Evolutionary conservation across 352 stramenopile species (phyloP), one percentile per base, ranked within the genome.

Genomic region (Pythium angustatum): DNA sequence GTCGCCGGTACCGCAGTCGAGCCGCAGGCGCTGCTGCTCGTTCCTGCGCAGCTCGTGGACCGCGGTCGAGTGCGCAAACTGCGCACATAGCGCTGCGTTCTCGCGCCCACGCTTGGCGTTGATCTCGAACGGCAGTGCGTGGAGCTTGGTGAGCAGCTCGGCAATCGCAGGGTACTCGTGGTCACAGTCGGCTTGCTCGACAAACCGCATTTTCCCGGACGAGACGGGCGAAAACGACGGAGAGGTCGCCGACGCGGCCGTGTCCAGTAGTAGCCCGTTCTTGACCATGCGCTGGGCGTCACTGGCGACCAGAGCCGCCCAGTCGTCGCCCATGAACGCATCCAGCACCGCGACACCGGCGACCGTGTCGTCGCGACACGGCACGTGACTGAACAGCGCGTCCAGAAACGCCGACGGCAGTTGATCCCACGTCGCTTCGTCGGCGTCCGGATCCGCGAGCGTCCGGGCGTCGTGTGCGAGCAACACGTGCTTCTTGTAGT

Each of bases 301-400:
- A 9, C 78, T 83, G 0, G 75, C 62, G 24, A 96, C 49, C 17
- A 96, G 62, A 8, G 78, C 58, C 3, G 68, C 68, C 86, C 86
- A 96, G 30, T 94, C 88, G 14, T 84, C 76, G n/a, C 83, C 87
- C 71, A 96, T 83, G 56, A 91, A 94, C 1, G 68, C 75, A 36
- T 96, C 83, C 57, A 89, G 52, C 15, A 91, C 75, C 5, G 81
- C 81, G 11, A 75, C 64, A 7, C 78, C 84, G 50, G 62, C 31
- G 27, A 73, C 26, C 45, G 36, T 26, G 9, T 3, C 33, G 47
- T 30, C 12, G 64, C 17, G 17, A 2, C 10, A 4, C 15, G 43
- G 34, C 4, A 7, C 58, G 31, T 44, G 34, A 30, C 56, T 51
- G 12, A 85, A 62, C 19, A 91, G 47, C 14, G 77, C 68, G 11